Conservation (phyloP, 163 green algal species). For the Chlamydomonas reinhardtii region DNA sequence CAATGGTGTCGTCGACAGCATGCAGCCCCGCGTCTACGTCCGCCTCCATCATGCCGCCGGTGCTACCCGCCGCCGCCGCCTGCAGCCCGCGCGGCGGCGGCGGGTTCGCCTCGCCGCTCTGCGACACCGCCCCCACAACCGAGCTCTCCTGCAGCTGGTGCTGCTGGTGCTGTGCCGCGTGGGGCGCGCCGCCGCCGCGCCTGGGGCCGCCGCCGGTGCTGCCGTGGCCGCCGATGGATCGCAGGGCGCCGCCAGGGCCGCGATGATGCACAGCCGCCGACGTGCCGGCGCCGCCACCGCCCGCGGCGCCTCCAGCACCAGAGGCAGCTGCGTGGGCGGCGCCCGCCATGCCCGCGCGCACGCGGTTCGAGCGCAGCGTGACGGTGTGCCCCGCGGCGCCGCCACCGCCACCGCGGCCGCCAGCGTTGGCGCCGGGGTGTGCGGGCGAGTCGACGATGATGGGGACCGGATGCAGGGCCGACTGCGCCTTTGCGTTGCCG, state of each 20-base stretch:
- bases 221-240: conserved; percentile 21
- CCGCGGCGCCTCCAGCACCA: not conserved
- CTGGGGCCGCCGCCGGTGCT: conserved; percentile 12
- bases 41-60: not conserved
- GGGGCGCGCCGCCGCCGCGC: no score
- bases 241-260: not conserved
- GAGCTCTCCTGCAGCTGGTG: no score
- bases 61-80: no score
- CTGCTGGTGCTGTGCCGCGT: no score
- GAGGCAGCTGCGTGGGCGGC: not conserved
- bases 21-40: not conserved
- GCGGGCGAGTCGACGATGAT: no score
- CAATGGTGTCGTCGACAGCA: not conserved
- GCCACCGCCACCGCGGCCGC: not conserved
- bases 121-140: not conserved
- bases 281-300: no score
- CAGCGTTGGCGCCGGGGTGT: not conserved
- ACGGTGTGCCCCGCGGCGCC: not conserved
- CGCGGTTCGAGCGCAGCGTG: not conserved
- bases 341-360: not conserved
- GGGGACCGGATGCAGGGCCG: conserved; percentile 9
- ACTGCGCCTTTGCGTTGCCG: conserved; percentile 22
- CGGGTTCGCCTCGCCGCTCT: conserved; percentile 5
- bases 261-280: not conserved
- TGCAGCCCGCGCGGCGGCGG: no score